Evolutionary conservation across 2,329 filamentous ascomycete species (phyloP).

Genomic region (Penicillium decumbens): DNA sequence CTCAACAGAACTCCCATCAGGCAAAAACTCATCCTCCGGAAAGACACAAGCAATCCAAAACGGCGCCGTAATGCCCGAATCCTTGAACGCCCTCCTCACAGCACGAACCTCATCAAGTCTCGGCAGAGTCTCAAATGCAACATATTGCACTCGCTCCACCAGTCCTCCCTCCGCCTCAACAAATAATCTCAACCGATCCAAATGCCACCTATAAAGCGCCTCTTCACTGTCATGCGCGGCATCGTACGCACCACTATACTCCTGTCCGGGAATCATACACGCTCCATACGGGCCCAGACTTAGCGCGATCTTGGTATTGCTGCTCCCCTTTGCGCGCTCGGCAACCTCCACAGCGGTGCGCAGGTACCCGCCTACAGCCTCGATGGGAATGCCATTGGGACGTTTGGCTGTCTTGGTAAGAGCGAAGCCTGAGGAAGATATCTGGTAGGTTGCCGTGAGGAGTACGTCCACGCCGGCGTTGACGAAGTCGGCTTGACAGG

Average conservation of each 20-base stretch:
- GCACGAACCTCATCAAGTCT: constrained; percentile 59
- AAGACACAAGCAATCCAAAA: constrained; percentile 64
- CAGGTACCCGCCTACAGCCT: constrained; percentile 43
- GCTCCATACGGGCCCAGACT: constrained; percentile 65
- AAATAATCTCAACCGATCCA: constrained; percentile 52
- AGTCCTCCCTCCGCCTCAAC: constrained; percentile 35
- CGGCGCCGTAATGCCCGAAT: constrained; percentile 28
- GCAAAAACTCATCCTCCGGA: constrained; percentile 52
- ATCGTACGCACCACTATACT: constrained; percentile 62
- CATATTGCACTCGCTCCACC: constrained; percentile 46
- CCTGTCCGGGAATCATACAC: constrained; percentile 58
- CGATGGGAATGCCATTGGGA: constrained; percentile 43
- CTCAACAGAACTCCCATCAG: constrained; percentile 52
- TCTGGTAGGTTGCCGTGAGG: constrained; percentile 65
- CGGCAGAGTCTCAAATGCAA: constrained; percentile 64
- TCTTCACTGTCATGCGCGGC: constrained; percentile 42
- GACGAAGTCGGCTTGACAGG: constrained; percentile 56
- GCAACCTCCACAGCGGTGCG: constrained; percentile 38
- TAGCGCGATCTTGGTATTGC: constrained; percentile 43
- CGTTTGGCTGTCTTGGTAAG: constrained; percentile 45
- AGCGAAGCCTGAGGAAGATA: constrained; percentile 54
- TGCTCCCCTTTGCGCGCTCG: constrained; percentile 26
- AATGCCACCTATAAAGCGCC: constrained; percentile 55
- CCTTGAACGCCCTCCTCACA: constrained; percentile 37
- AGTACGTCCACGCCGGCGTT: constrained; percentile 58